Base-by-base conservation (phyloP, 2,329 filamentous ascomycete species). In the Pseudogymnoascus verrucosus region DNA sequence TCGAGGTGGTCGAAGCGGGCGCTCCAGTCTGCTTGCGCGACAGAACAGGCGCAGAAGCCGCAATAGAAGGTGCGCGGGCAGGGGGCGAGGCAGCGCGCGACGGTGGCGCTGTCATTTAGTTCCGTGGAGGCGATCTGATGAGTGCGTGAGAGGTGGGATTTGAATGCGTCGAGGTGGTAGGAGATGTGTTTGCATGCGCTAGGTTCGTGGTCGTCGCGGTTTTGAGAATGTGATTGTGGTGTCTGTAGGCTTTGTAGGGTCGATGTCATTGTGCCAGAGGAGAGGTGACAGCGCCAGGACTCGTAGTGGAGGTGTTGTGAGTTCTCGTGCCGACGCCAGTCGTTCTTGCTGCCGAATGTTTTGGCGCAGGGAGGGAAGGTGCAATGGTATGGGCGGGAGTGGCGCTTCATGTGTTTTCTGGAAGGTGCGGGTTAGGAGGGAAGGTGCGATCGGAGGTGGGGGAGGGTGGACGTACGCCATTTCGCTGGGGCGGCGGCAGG, bases 311-410 rank as follows among this genome's bases (percentile, higher is more conserved):
- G 85, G 73, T 96, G 92, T 70, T 93, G 89, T 14, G 84, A 86
- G 67, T 86, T 89, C 71, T 97, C 93, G 71, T 97, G 93, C 1
- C 93, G 85, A 73, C 96, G 96, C 93, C 86, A 97, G 74, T 97
- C 93, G 65, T 91, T 93, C 72, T 96, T 96, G 74, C 89, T 93
- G n/a, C 93, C 93, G 68, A 96, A 96, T 0, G 73, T 79, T 71
- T 91, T 92, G 60, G 76, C 74, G 71, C 93, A 96, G 31, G 77
- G 75, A 7, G 79, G 75, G 67, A 87, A 89, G 0, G 91, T 96
- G 74, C 93, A 97, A 11, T 86, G 87, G 67, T 93, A 96, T 0
- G 91, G 93, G 67, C 86, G 87, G 6, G 84, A 81, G 73, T 97
- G 93, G 1, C 92, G 85, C 72, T 91, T 93, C 74, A 84, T 79